Percentiles rank a stretch among this genome's conserved stretches.
Evolutionary conservation across 169 alveolate species (phyloP).

Genomic region (Cryptosporidium sp.): DNA sequence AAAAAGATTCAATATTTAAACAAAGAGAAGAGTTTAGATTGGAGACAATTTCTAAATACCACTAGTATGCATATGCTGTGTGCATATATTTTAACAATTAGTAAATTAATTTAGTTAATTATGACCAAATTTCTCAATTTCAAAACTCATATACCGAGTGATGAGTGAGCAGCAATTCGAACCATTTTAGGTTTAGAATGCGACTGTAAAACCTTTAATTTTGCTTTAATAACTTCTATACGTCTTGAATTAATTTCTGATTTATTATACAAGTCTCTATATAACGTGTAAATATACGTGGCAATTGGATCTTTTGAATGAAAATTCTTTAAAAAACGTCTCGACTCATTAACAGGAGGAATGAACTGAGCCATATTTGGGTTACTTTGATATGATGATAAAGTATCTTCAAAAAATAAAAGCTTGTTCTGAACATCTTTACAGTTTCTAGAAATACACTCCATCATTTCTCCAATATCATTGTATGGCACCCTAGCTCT

Average conservation of each 20-base stretch:
- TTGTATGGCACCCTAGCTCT: constrained; percentile 62
- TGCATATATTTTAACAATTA: background rate
- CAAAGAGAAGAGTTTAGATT: constrained; percentile 64
- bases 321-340: constrained; percentile 47
- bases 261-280: constrained; percentile 58
- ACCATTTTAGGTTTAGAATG: constrained; percentile 70
- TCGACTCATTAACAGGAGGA: constrained; percentile 65
- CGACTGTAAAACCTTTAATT: constrained; percentile 54
- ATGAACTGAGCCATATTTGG: constrained; percentile 60
- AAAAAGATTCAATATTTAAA: constrained; percentile 29
- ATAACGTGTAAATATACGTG: constrained; percentile 42
- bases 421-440: constrained; percentile 71
- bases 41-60: constrained; percentile 24
- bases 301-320: constrained; percentile 72
- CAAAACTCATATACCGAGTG: constrained; percentile 31
- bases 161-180: constrained; percentile 57
- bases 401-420: constrained; percentile 33
- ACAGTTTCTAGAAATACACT: constrained; percentile 67
- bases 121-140: background rate
- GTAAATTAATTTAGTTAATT: background rate
- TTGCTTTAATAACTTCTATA: constrained; percentile 71
- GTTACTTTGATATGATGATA: constrained; percentile 34
- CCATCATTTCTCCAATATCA: constrained; percentile 74
- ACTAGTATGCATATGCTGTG: background rate
- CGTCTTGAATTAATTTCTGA: constrained; percentile 71